Base-by-base conservation (phyloP, 805 yeast genomes). In the Spathaspora sp. region DNA sequence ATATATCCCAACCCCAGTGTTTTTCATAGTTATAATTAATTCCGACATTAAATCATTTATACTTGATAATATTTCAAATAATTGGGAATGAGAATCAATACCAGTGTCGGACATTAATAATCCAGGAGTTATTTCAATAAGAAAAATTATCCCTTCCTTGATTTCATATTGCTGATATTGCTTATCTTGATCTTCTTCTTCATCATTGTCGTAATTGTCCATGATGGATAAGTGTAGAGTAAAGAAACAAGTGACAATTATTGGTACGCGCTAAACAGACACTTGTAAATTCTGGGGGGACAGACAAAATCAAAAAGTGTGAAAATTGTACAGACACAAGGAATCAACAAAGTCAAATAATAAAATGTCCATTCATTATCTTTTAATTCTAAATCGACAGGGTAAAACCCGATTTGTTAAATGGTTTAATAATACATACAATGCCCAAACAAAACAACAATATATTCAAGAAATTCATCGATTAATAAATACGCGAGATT, bases 391-490 rank as follows among this genome's bases (percentile, higher is more conserved):
- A 65, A 93, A 93, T 65, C 79, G 97, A 52, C 97, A 93, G 70
- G 98, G 99, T n/a, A 88, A 88, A 57, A 82, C 93, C 19, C 80
- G 99, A 53, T 71, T 93, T 14, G 85, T 89, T 7, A 87, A 90
- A 66, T 92, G 96, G 92, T 93, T 62, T 52, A 66, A 66, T 52
- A 66, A 65, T 52, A 56, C 64, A 42, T 64, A 64, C 46, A 65
- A 69, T 3, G 52, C 60, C 3, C 58, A 60, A 40, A 70, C 69
- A 39, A 69, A 72, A 46, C 63, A 60, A 56, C 60, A 64, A 52
- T 54, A 79, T 39, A 81, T 82, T 26, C 72, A 75, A 19, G 89
- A 87, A 43, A 84, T 90, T 11, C 97, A 92, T 69, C 77, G 91
- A 52, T 71, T 89, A 45, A 85, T 92, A 8, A 84, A 92, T 0